Evolutionary conservation across 2,329 filamentous ascomycete species (phyloP).

Genomic region (Dryadomyces quercus-mongolicae): DNA sequence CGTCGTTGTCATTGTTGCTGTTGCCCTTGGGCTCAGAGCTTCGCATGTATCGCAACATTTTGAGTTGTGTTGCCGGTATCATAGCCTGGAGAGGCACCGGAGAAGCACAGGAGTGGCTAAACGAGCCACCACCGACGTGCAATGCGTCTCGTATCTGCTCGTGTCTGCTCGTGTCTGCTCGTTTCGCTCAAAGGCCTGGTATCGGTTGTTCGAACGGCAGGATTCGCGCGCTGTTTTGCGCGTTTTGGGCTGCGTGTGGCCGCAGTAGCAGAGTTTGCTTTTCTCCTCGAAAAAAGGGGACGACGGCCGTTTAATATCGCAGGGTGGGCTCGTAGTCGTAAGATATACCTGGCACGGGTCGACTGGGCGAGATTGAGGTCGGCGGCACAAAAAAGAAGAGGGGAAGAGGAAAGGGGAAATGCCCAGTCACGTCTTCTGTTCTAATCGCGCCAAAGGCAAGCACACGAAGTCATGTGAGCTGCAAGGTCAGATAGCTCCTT

Average conservation of each 20-base stretch:
- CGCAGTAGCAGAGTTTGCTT: not conserved
- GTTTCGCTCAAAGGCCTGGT: no score
- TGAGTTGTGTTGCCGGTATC: constrained; percentile 13
- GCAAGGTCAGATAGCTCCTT: constrained; percentile 8
- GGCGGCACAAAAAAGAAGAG: not conserved
- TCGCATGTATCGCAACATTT: constrained; percentile 15
- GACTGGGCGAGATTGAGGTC: not conserved
- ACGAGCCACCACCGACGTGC: not conserved
- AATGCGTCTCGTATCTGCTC: not conserved
- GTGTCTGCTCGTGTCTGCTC: not conserved
- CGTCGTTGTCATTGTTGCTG: constrained; percentile 3
- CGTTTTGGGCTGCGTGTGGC: not conserved
- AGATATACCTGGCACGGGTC: not conserved
- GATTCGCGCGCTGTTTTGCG: not conserved
- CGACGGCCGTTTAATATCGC: not conserved
- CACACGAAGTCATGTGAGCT: constrained; percentile 15
- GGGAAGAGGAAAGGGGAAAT: not conserved
- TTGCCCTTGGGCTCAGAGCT: constrained; percentile 12
- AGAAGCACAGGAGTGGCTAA: constrained; percentile 7
- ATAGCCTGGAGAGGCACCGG: constrained; percentile 8
- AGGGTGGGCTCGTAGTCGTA: constrained; percentile 5
- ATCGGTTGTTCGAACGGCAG: not conserved
- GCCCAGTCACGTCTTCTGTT: constrained; percentile 5
- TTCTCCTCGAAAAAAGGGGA: not conserved
- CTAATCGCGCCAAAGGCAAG: constrained; percentile 6